phyloP scores from a whole-genome alignment of 2,329 filamentous ascomycete species.

The Cryphonectria nitschkei region DNA sequence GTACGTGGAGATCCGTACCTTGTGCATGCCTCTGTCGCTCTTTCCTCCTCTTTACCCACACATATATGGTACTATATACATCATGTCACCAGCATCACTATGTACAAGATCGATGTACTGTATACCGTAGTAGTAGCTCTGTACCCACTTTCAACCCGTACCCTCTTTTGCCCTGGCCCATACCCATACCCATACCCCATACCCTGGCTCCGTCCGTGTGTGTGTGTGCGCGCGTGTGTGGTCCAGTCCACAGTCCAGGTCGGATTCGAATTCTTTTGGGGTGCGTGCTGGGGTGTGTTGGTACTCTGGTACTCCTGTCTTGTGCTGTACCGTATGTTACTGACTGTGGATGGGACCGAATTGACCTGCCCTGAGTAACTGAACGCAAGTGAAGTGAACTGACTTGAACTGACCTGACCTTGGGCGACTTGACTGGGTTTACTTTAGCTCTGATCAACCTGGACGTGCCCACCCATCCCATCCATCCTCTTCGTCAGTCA shows the following conservation, averaged over 20 bases:
- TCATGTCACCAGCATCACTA: too few species aligned
- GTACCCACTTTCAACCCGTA: constrained; percentile 8
- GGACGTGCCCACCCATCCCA: constrained; percentile 25
- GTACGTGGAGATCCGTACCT: neutral
- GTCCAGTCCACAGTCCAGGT: constrained; percentile 24
- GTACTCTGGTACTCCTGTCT: neutral
- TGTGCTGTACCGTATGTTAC: neutral
- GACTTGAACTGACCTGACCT: neutral
- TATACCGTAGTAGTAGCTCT: neutral
- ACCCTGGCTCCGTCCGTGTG: constrained; percentile 8
- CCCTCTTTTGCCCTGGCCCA: neutral
- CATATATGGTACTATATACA: neutral
- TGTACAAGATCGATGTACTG: neutral
- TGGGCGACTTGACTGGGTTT: constrained; percentile 19
- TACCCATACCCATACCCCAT: constrained; percentile 15
- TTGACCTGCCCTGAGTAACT: neutral
- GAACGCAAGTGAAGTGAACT: neutral
- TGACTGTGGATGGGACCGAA: neutral
- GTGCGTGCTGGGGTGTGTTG: constrained; percentile 20
- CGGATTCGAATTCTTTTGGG: constrained; percentile 16
- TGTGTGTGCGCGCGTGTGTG: neutral
- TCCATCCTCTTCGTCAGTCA: constrained; percentile 10
- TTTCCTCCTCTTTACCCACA: neutral
- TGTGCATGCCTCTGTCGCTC: neutral
- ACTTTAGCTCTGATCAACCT: constrained; percentile 29